Evolutionary conservation across 495 filamentous ascomycete species (phyloP).

Genomic region (Physcia stellaris): DNA sequence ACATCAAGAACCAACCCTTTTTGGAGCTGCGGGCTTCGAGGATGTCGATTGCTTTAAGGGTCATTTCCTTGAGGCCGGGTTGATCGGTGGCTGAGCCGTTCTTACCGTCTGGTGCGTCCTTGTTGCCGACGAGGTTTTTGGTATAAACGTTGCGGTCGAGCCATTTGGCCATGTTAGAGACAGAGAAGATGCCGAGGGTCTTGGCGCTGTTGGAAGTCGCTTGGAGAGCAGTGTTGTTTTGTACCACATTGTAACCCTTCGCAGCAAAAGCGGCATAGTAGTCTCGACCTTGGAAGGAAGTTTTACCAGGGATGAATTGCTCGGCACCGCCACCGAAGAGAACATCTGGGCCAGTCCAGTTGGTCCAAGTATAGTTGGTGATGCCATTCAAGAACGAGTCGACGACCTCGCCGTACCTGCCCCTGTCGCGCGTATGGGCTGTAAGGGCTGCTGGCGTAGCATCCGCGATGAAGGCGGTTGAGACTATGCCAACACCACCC

Average conservation of each 20-base stretch:
- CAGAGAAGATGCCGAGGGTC: constrained; percentile 56
- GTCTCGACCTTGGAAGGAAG: constrained; percentile 41
- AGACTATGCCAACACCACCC: constrained; percentile 41
- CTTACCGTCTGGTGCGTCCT: constrained; percentile 48
- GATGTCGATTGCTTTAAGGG: constrained; percentile 61
- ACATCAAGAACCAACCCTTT: constrained; percentile 65
- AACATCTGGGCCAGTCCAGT: constrained; percentile 52
- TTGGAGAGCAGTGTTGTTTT: constrained; percentile 51
- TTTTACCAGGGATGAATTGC: constrained; percentile 46
- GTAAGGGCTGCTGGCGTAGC: constrained; percentile 57
- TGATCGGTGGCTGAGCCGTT: constrained; percentile 45
- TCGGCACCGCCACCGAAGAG: constrained; percentile 63
- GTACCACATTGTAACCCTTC: constrained; percentile 47
- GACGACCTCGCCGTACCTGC: constrained; percentile 48
- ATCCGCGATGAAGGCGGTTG: constrained; percentile 57
- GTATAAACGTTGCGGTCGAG: constrained; percentile 60
- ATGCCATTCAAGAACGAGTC: constrained; percentile 44
- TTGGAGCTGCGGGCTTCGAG: constrained; percentile 45
- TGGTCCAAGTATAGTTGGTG: constrained; percentile 52
- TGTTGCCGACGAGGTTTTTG: constrained; percentile 41
- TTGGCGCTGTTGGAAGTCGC: constrained; percentile 35
- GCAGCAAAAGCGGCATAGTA: constrained; percentile 55
- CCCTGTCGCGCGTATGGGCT: constrained; percentile 49
- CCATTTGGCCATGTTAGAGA: constrained; percentile 54
- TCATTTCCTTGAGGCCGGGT: constrained; percentile 70